A percentile compares a stretch with the other conserved stretches of the same genome.
Conservation (phyloP, 2,329 filamentous ascomycete species). For the Colletotrichum sp. region DNA sequence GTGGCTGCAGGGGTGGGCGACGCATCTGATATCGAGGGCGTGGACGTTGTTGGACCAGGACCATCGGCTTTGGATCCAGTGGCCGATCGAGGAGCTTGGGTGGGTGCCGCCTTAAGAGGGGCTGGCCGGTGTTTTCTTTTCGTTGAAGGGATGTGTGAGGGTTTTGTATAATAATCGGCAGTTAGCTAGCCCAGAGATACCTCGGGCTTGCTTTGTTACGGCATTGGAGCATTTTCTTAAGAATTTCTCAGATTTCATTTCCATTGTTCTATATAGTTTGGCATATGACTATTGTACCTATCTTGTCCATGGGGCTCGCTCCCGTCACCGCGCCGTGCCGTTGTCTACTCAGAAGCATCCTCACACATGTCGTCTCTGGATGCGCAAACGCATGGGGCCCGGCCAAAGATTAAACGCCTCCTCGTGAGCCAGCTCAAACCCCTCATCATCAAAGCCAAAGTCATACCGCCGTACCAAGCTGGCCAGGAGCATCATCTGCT, state of each 20-base stretch:
- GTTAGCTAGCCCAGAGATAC: not conserved
- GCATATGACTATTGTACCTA: not conserved
- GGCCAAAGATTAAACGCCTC: not conserved
- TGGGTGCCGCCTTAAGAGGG: slow-evolving; percentile 22
- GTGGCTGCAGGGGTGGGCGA: slow-evolving; percentile 42
- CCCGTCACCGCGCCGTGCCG: not conserved
- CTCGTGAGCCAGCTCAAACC: not conserved
- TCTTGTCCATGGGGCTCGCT: not conserved
- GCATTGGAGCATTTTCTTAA: not conserved
- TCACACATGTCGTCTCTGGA: not conserved
- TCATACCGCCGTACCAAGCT: slow-evolving; percentile 46
- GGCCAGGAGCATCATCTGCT: slow-evolving; percentile 49
- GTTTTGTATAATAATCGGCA: not conserved
- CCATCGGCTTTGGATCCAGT: slow-evolving; percentile 37
- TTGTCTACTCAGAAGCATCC: not conserved
- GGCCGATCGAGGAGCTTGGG: slow-evolving; percentile 28
- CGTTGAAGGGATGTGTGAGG: not conserved
- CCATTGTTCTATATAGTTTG: not conserved
- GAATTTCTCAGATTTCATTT: not conserved
- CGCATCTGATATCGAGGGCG: slow-evolving; percentile 34
- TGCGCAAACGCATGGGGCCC: not conserved
- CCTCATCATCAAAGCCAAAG: slow-evolving; percentile 27
- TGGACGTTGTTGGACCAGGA: slow-evolving; percentile 39
- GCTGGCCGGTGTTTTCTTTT: not conserved
- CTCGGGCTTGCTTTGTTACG: not conserved